Conservation (phyloP, 2,329 filamentous ascomycete species). For the Lachnellula occidentalis region DNA sequence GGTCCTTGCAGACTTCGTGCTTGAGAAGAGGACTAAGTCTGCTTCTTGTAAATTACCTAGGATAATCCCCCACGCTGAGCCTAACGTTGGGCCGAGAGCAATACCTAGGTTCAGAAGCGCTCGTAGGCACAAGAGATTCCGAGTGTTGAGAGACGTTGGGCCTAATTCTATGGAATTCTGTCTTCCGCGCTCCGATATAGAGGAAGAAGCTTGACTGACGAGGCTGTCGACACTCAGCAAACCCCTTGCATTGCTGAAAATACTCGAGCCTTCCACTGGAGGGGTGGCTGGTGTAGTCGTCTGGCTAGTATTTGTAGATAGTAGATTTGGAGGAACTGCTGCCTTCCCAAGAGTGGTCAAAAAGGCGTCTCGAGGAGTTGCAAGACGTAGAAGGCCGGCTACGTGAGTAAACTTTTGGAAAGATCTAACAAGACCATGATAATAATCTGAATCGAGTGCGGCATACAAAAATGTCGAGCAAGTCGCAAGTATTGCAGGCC, state of each 20-base stretch:
- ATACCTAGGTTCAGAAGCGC: slow-evolving; percentile 94
- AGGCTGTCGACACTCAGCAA: slow-evolving; percentile 70
- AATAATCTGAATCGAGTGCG: slow-evolving; percentile 86
- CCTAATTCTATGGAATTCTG: slow-evolving; percentile 53
- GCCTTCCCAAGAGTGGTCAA: slow-evolving; percentile 90
- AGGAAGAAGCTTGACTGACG: slow-evolving; percentile 51
- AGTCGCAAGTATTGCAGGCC: slow-evolving; percentile 90
- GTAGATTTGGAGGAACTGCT: slow-evolving; percentile 77
- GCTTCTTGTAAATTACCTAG: slow-evolving; percentile 90
- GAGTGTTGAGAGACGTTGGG: slow-evolving; percentile 62
- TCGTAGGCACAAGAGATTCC: slow-evolving; percentile 84
- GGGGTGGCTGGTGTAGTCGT: slow-evolving; percentile 42
- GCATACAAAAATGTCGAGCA: slow-evolving; percentile 95
- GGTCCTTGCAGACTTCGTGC: slow-evolving; percentile 47
- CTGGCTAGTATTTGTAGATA: slow-evolving; percentile 53
- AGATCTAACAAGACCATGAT: slow-evolving; percentile 82
- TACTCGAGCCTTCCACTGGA: slow-evolving; percentile 44
- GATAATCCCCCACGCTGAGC: slow-evolving; percentile 82
- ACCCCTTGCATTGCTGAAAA: slow-evolving; percentile 66
- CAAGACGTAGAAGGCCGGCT: slow-evolving; percentile 76
- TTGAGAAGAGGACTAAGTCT: slow-evolving; percentile 70
- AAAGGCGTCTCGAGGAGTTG: slow-evolving; percentile 88
- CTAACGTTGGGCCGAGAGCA: slow-evolving; percentile 81
- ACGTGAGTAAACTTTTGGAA: slow-evolving; percentile 96
- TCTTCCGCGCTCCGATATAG: slow-evolving; percentile 53